Percentiles rank a stretch among this genome's conserved stretches.
Conservation (phyloP, 2,329 filamentous ascomycete species). For the Fusarium kyushuense region DNA sequence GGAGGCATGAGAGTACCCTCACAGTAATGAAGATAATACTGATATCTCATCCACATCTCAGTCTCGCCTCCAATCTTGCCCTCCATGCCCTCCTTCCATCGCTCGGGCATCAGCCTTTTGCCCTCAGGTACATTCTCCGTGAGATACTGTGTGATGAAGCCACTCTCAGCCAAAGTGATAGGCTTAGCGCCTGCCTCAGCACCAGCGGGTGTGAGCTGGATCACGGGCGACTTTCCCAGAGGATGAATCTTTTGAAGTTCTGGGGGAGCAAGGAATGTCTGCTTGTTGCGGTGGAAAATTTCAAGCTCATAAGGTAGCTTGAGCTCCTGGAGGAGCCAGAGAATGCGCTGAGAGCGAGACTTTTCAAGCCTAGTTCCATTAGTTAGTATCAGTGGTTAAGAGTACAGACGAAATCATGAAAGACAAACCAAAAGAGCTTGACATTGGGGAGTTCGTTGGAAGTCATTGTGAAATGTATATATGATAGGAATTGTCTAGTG, state of each 20-base stretch:
- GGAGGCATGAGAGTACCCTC: conserved; percentile 86
- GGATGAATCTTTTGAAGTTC: conserved; percentile 84
- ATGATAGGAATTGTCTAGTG: background rate
- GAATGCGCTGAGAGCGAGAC: conserved; percentile 83
- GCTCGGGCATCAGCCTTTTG: conserved; percentile 62
- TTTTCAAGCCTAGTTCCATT: conserved; percentile 81
- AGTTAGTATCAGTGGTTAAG: conserved; percentile 1
- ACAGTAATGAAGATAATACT: conserved; percentile 83
- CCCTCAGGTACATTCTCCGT: conserved; percentile 70
- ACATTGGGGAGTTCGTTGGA: conserved; percentile 62
- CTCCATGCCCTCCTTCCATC: conserved; percentile 70
- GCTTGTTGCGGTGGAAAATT: conserved; percentile 75
- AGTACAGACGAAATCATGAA: background rate
- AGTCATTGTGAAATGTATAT: conserved; percentile 36
- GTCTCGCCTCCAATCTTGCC: conserved; percentile 70
- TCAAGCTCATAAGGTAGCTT: conserved; percentile 83
- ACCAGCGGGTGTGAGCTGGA: conserved; percentile 69
- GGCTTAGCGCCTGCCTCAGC: conserved; percentile 53
- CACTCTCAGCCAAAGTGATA: conserved; percentile 82
- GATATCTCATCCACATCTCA: conserved; percentile 69
- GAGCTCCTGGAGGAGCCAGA: conserved; percentile 89
- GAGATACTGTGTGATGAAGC: conserved; percentile 84
- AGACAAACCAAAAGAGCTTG: conserved; percentile 71
- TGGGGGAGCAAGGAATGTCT: conserved; percentile 76
- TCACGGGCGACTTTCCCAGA: conserved; percentile 86